A percentile compares a stretch with the other conserved stretches of the same genome.
These are phyloP conservation scores for Naganishia albida DNA, from an alignment of 1,284 basidiomycete species.

Conservation along the genomic window DNA sequence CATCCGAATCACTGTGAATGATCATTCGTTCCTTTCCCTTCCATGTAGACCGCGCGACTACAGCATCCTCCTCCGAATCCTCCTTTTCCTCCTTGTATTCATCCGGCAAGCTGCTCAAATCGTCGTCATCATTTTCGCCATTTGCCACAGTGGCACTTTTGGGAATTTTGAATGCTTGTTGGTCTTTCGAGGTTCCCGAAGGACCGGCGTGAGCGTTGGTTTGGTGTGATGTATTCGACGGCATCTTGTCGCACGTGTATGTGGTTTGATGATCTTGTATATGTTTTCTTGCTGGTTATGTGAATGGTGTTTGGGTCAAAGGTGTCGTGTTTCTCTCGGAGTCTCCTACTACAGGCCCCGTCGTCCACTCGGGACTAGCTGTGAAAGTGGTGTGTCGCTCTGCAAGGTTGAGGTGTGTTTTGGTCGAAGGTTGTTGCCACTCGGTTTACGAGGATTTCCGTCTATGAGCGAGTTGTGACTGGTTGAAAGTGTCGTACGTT, in stretches of 20 bases:
- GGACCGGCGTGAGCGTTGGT: slow-evolving; percentile 21
- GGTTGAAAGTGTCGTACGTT: slow-evolving; percentile 23
- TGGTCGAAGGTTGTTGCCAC: neutral
- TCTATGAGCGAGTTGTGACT: slow-evolving; percentile 28
- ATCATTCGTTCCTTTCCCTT: slow-evolving; percentile 18
- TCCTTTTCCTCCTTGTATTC: slow-evolving; percentile 31
- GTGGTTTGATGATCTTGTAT: neutral
- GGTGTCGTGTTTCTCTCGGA: neutral
- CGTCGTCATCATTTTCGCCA: slow-evolving; percentile 22
- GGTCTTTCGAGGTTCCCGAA: slow-evolving; percentile 6
- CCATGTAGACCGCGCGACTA: slow-evolving; percentile 6
- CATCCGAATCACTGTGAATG: slow-evolving; percentile 12
- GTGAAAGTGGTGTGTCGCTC: slow-evolving; percentile 11
- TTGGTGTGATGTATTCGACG: neutral
- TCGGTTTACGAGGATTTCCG: slow-evolving; percentile 9
- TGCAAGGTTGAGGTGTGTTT: slow-evolving; percentile 6
- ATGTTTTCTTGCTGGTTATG: neutral
- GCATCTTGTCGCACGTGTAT: neutral
- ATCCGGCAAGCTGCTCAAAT: slow-evolving; percentile 33
- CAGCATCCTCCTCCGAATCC: slow-evolving; percentile 20
- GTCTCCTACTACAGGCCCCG: slow-evolving; percentile 15
- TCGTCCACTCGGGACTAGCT: slow-evolving; percentile 28
- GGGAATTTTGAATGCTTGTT: neutral
- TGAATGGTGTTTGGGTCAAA: neutral
- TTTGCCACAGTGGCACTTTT: slow-evolving; percentile 9